Evolutionary conservation across 1,284 basidiomycete genomes (phyloP), one percentile per base, ranked within the genome.

Genomic region (Lentinus polychrous): DNA sequence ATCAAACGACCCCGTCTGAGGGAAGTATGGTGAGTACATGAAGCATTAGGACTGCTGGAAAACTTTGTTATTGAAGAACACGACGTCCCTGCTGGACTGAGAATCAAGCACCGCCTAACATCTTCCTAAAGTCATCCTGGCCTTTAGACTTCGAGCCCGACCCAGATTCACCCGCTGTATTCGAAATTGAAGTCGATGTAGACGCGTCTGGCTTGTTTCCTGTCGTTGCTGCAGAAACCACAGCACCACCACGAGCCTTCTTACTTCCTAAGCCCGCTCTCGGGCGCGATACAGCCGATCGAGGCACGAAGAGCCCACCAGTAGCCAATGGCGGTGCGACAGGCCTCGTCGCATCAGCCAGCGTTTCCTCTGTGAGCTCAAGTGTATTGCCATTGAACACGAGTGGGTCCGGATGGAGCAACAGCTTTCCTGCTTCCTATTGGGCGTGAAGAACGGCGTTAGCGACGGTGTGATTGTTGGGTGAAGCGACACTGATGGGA

Each of bases 51-150:
- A n/a, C n/a, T n/a, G n/a, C n/a, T n/a, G n/a, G n/a, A n/a, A n/a
- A n/a, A n/a, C n/a, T n/a, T n/a, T n/a, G n/a, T n/a, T n/a, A n/a
- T n/a, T n/a, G n/a, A n/a, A n/a, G n/a, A n/a, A n/a, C n/a, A n/a
- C n/a, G n/a, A n/a, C n/a, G n/a, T n/a, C n/a, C n/a, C n/a, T n/a
- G n/a, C n/a, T n/a, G n/a, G n/a, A n/a, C n/a, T n/a, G n/a, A n/a
- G n/a, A 18, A 18, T 31, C 34, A 37, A 45, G n/a, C 34, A 20
- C 66, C 60, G n/a, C 56, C 51, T 48, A 91, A 61, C 83, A 91
- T 85, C 62, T 81, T 88, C 51, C 87, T 72, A 60, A 91, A 91
- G 60, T 90, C 86, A 56, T 90, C 82, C 62, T 91, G 87, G 2
- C 78, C 79, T 62, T 81, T 76, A 52, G 59, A 20, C 17, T 12